These are phyloP conservation scores for Porogramme epimiltina DNA, from an alignment of 1,284 basidiomycete species.

Conservation along the genomic window DNA sequence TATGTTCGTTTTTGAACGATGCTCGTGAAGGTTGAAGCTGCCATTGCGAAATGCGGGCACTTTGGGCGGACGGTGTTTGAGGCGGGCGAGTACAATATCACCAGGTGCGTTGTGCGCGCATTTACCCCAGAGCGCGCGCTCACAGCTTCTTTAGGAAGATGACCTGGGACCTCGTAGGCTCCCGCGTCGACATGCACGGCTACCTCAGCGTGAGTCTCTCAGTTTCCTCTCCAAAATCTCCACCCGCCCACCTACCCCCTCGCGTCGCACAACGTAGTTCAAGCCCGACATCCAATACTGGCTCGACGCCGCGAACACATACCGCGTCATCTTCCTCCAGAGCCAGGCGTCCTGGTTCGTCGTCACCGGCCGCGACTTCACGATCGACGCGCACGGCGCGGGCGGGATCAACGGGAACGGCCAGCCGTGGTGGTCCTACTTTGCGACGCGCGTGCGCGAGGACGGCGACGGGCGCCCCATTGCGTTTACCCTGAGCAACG, in stretches of 20 bases:
- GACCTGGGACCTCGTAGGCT: conserved; percentile 56
- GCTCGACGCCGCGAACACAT: conserved; percentile 57
- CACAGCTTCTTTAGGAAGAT: conserved; percentile 47
- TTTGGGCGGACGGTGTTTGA: conserved; percentile 49
- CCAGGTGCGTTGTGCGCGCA: conserved; percentile 42
- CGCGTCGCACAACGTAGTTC: conserved; percentile 39
- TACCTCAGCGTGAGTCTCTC: conserved; percentile 47
- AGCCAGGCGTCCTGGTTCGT: conserved; percentile 71
- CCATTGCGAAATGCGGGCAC: conserved; percentile 55
- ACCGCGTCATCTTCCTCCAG: conserved; percentile 65
- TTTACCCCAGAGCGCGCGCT: conserved; percentile 4
- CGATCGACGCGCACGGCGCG: conserved; percentile 56
- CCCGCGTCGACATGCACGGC: conserved; percentile 57
- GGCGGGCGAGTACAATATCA: conserved; percentile 52
- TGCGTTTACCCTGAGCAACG: conserved; percentile 56
- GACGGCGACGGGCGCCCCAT: conserved; percentile 68
- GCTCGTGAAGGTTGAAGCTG: conserved; percentile 44
- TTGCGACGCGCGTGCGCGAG: conserved; percentile 40
- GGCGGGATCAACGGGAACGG: conserved; percentile 70
- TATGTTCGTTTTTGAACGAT: neutral
- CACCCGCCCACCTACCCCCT: neutral
- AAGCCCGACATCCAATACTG: conserved; percentile 59
- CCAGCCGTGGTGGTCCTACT: conserved; percentile 54
- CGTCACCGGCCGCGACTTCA: conserved; percentile 59
- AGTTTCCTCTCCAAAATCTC: neutral